Evolutionary conservation across 768 basidiomycete genomes (phyloP).

Genomic region (Podaxis sp.): DNA sequence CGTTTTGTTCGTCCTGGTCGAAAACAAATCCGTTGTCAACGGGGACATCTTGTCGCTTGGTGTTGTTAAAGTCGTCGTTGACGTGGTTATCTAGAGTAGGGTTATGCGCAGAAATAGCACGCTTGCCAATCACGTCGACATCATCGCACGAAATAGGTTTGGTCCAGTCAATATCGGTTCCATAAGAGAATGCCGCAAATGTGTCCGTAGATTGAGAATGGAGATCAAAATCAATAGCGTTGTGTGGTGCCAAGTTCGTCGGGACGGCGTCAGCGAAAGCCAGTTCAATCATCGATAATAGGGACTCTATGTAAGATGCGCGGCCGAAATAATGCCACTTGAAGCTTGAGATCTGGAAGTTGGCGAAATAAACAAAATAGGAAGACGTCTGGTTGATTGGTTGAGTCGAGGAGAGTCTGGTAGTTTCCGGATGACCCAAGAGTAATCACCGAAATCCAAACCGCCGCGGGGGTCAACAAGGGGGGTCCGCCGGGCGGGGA

Average conservation of each 20-base stretch:
- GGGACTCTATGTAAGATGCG: background rate
- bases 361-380: background rate
- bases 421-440: conserved; percentile 22
- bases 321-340: background rate
- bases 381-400: background rate
- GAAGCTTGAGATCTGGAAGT: background rate
- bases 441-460: conserved; percentile 62
- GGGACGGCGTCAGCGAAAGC: background rate
- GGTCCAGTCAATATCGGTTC: conserved; percentile 5
- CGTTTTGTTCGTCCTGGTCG: conserved; percentile 39
- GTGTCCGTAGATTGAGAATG: conserved; percentile 4
- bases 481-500: conserved; percentile 50
- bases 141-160: background rate
- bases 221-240: background rate
- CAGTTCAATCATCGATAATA: conserved; percentile 12
- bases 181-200: conserved; percentile 4
- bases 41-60: conserved; percentile 15
- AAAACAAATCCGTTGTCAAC: conserved; percentile 27
- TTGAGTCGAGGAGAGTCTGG: conserved; percentile 11
- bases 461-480: conserved; percentile 65
- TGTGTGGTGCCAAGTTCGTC: background rate
- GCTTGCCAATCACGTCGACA: conserved; percentile 25
- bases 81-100: conserved; percentile 17
- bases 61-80: conserved; percentile 29
- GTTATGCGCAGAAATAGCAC: conserved; percentile 18